These are phyloP conservation scores for Magnaporthiopsis rhizophila DNA, from an alignment of 2,329 filamentous ascomycete genomes.

Conservation along the genomic window DNA sequence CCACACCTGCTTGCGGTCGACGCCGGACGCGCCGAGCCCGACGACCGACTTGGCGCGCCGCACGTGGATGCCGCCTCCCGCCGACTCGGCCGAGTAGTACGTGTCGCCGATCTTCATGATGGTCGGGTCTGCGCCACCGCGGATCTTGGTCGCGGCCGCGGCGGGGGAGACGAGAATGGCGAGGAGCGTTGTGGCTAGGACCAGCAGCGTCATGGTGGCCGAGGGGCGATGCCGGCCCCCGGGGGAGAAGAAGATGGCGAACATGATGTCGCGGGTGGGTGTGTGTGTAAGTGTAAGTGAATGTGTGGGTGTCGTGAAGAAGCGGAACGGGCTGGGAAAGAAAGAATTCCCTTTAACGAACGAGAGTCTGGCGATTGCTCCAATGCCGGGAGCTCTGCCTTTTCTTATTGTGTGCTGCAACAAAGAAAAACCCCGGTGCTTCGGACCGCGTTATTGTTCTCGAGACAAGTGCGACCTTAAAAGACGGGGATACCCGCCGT, in stretches of 20 bases:
- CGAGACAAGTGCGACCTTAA: not conserved
- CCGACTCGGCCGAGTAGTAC: conserved; percentile 18
- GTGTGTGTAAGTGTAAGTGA: too few relatives aligned
- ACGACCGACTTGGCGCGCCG: conserved; percentile 14
- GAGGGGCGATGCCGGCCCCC: too few relatives aligned
- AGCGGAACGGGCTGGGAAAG: too few relatives aligned
- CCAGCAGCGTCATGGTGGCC: not conserved
- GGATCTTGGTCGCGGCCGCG: conserved; percentile 10
- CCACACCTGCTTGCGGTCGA: conserved; percentile 10
- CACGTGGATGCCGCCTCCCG: conserved; percentile 14
- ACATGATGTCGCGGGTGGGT: not conserved
- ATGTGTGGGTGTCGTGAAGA: too few relatives aligned
- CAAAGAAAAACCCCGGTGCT: not conserved
- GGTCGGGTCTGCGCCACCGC: conserved; percentile 15
- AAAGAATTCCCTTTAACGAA: too few relatives aligned
- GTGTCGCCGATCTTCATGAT: conserved; percentile 13
- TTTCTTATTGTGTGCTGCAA: not conserved
- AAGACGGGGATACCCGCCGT: not conserved
- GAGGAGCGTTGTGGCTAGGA: not conserved
- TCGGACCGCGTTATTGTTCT: not conserved
- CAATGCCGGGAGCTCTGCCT: not conserved
- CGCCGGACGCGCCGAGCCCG: conserved; percentile 11
- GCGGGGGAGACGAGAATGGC: conserved; percentile 10
- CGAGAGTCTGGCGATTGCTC: not conserved
- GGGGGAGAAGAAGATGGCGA: not conserved